A percentile compares a stretch with the other conserved stretches of the same genome.
phyloP scores from a whole-genome alignment of 768 basidiomycete species.

The Lactifluus volemus region DNA sequence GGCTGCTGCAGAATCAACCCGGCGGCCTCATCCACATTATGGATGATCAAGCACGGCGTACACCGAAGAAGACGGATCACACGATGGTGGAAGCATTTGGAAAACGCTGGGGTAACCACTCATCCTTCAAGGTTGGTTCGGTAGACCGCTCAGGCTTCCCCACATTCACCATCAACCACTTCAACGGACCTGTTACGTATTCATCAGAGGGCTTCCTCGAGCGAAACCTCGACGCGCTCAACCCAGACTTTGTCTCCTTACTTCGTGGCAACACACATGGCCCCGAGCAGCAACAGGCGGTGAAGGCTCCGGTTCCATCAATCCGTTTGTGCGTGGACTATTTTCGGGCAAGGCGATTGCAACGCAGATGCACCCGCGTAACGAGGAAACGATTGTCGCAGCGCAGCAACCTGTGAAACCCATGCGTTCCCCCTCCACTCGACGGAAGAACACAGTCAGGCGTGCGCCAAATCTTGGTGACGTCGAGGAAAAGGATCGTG shows the following conservation, averaged over 20 bases:
- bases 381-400: slow-evolving; percentile 92
- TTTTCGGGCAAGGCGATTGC: slow-evolving; percentile 87
- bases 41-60: slow-evolving; percentile 88
- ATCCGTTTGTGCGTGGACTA: slow-evolving; percentile 85
- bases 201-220: slow-evolving; percentile 86
- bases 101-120: slow-evolving; percentile 92
- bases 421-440: slow-evolving; percentile 85
- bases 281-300: slow-evolving; percentile 34
- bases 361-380: slow-evolving; percentile 83
- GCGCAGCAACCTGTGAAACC: slow-evolving; percentile 92
- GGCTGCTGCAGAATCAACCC: slow-evolving; percentile 75
- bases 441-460: slow-evolving; percentile 67
- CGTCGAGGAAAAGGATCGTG: slow-evolving; percentile 43
- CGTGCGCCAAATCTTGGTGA: slow-evolving; percentile 45
- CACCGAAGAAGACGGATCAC: slow-evolving; percentile 84
- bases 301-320: slow-evolving; percentile 72
- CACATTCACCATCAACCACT: slow-evolving; percentile 89
- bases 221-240: slow-evolving; percentile 80
- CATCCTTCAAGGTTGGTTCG: slow-evolving; percentile 77
- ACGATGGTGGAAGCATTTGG: slow-evolving; percentile 92
- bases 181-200: slow-evolving; percentile 85
- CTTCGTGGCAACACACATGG: slow-evolving; percentile 50
- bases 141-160: slow-evolving; percentile 71
- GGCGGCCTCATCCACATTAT: slow-evolving; percentile 95
- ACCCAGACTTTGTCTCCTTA: slow-evolving; percentile 87